Conservation (phyloP, 2,329 filamentous ascomycete genomes). For the Phyllosticta citriasiana region DNA sequence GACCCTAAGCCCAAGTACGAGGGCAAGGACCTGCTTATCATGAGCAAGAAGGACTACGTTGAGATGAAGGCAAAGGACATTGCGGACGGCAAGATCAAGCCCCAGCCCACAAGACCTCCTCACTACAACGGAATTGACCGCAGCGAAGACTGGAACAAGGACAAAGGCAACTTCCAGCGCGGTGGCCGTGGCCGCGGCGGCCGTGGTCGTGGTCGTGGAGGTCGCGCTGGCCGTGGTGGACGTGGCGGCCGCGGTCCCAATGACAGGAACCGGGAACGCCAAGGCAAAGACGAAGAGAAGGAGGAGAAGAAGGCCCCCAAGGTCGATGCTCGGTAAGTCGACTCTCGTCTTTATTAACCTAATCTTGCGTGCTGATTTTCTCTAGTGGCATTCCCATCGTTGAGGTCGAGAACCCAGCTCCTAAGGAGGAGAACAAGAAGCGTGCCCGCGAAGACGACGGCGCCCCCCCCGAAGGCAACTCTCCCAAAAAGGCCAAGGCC, state of each 20-base stretch:
- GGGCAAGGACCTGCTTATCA: slow-evolving; percentile 66
- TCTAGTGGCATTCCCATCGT: slow-evolving; percentile 25
- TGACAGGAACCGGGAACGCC: slow-evolving; percentile 11
- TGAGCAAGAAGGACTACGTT: slow-evolving; percentile 81
- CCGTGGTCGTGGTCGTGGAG: slow-evolving; percentile 15
- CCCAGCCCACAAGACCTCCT: slow-evolving; percentile 10
- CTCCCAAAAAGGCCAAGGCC: slow-evolving; percentile 39
- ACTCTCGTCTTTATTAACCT: slow-evolving; percentile 19
- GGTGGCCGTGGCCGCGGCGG: slow-evolving; percentile 15
- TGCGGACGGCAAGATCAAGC: slow-evolving; percentile 31
- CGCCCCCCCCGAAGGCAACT: slow-evolving; percentile 24
- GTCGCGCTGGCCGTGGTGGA: slow-evolving; percentile 12
- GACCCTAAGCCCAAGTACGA: slow-evolving; percentile 80
- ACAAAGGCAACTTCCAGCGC: slow-evolving; percentile 18
- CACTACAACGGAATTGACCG: slow-evolving; percentile 14
- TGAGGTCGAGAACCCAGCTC: slow-evolving; percentile 1
- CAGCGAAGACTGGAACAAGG: slow-evolving; percentile 18
- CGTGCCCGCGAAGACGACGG: slow-evolving; percentile 33
- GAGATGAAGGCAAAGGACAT: slow-evolving; percentile 38
- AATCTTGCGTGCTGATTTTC: neutral
- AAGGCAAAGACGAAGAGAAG: slow-evolving; percentile 11
- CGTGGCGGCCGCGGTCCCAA: slow-evolving; percentile 15
- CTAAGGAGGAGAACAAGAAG: slow-evolving; percentile 29
- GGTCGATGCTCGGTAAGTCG: slow-evolving; percentile 4
- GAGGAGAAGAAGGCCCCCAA: slow-evolving; percentile 7